Evolutionary conservation across 176 grass and related monocot species (phyloP).

Genomic region (Otatea glauca): DNA sequence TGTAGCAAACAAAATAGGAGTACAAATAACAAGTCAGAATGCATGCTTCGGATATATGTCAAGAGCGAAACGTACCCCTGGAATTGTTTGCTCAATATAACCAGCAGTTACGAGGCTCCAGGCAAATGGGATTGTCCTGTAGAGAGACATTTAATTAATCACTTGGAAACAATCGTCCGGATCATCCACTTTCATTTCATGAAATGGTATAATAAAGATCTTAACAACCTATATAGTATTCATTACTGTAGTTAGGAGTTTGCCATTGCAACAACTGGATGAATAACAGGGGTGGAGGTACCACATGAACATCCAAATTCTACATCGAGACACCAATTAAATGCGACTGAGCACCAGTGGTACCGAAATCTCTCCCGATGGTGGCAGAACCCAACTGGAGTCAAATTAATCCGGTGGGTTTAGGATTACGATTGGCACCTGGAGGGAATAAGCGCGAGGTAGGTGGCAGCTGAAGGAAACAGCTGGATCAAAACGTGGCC

Average conservation of each 20-base stretch:
- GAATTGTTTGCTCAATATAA: slow-evolving; percentile 84
- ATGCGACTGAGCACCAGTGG: not conserved
- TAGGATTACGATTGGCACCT: slow-evolving; percentile 51
- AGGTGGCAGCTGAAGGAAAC: slow-evolving; percentile 65
- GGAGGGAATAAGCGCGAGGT: slow-evolving; percentile 80
- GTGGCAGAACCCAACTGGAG: not conserved
- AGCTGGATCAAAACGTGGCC: slow-evolving; percentile 64
- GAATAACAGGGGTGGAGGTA: not conserved
- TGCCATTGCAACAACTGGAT: not conserved
- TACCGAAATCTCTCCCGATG: not conserved
- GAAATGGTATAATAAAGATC: slow-evolving; percentile 25
- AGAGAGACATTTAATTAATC: slow-evolving; percentile 35
- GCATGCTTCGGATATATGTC: not conserved
- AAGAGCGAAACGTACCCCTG: slow-evolving; percentile 55
- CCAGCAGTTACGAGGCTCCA: slow-evolving; percentile 87
- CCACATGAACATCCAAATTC: too few relatives aligned
- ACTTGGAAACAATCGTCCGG: not conserved
- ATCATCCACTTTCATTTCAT: not conserved
- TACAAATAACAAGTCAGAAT: not conserved
- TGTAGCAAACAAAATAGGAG: not conserved
- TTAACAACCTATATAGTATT: too few relatives aligned
- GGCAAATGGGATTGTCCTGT: slow-evolving; percentile 85
- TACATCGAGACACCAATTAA: not conserved
- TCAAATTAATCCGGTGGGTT: not conserved
- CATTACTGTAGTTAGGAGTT: not conserved